phyloP scores from a whole-genome alignment of 305 asterid genomes.

The Fraxinus floribunda region DNA sequence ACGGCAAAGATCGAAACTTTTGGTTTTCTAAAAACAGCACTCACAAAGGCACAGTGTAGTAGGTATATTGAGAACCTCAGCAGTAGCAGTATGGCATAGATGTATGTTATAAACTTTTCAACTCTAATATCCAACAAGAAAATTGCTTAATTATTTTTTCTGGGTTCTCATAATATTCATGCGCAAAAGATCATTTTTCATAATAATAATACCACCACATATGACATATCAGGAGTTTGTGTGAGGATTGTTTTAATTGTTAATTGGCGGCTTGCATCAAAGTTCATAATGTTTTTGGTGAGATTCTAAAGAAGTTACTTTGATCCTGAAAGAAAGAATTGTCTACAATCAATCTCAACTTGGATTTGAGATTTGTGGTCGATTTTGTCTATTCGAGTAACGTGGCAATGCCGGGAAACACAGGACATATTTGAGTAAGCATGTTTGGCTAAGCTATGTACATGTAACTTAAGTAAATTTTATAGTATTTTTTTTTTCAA shows the following conservation, averaged over 20 bases:
- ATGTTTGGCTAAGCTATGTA: not conserved
- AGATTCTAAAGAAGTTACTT: not conserved
- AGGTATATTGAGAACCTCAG: conserved; percentile 28
- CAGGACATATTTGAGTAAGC: not conserved
- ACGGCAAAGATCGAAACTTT: conserved; percentile 14
- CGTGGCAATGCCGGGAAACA: not conserved
- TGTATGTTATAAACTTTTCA: conserved; percentile 27
- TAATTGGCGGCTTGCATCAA: not conserved
- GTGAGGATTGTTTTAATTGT: not conserved
- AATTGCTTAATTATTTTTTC: conserved; percentile 13
- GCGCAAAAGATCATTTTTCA: not conserved
- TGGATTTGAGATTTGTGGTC: not conserved
- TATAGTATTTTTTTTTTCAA: not conserved
- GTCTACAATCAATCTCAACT: not conserved
- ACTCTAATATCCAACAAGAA: conserved; percentile 18
- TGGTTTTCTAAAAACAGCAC: conserved; percentile 25
- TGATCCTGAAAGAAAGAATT: not conserved
- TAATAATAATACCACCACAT: not conserved
- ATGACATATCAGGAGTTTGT: not conserved
- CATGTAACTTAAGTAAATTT: not conserved
- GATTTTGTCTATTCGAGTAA: not conserved
- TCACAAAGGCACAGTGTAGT: conserved; percentile 32
- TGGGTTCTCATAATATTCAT: not conserved
- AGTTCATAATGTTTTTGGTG: not conserved
- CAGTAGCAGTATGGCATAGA: conserved; percentile 24